Evolutionary conservation across 306 rosid species (phyloP).

Genomic region (Sphenostylis stenocarpa): DNA sequence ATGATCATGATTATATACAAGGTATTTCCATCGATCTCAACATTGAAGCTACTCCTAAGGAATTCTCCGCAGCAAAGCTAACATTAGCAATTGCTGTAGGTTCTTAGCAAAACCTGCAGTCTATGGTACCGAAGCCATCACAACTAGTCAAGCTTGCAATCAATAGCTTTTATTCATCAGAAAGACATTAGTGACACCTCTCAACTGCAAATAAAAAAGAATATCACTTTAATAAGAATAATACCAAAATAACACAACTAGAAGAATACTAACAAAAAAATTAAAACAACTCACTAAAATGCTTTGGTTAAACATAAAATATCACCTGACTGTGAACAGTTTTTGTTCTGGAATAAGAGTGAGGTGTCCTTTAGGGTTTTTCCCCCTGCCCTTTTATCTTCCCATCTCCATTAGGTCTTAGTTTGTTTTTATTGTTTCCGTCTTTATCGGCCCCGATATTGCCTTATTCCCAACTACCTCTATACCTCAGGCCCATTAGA

Average conservation of each 20-base stretch:
- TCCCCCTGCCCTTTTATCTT: too few species aligned
- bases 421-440: too few species aligned
- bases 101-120: slow-evolving; percentile 29
- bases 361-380: too few species aligned
- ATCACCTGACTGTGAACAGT: not conserved
- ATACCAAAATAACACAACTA: slow-evolving; percentile 18
- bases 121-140: slow-evolving; percentile 50
- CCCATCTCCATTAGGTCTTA: too few species aligned
- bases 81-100: slow-evolving; percentile 30
- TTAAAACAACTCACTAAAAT: not conserved
- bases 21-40: slow-evolving; percentile 29
- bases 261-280: not conserved
- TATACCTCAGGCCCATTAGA: too few species aligned
- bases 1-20: slow-evolving; percentile 31
- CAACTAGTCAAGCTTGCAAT: slow-evolving; percentile 33
- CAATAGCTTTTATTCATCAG: slow-evolving; percentile 45
- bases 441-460: too few species aligned
- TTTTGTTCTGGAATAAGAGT: too few species aligned
- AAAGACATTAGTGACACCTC: slow-evolving; percentile 28
- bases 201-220: slow-evolving; percentile 38
- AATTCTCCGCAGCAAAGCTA: slow-evolving; percentile 28
- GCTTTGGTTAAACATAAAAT: slow-evolving; percentile 12
- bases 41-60: slow-evolving; percentile 1
- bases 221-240: slow-evolving; percentile 5
- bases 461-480: too few species aligned